These are phyloP conservation scores for Petunia hybrid DNA, from an alignment of 305 asterid species.

Conservation along the genomic window DNA sequence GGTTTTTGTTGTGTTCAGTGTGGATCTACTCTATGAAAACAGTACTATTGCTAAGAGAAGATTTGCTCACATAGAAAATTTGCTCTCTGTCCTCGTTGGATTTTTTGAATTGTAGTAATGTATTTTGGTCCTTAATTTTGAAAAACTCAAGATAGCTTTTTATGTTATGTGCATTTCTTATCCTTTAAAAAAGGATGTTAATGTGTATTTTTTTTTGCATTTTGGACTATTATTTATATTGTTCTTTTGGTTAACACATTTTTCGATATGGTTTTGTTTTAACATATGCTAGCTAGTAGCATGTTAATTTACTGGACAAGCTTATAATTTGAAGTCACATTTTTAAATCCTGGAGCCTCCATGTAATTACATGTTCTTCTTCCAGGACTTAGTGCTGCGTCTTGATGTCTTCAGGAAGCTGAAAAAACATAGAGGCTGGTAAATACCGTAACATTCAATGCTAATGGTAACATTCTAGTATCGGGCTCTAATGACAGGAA, in stretches of 20 bases:
- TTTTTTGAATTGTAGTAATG: background rate
- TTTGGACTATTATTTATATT: background rate
- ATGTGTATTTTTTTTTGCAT: background rate
- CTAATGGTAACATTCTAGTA: slow-evolving; percentile 64
- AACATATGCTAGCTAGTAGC: no score
- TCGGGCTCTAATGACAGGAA: slow-evolving; percentile 79
- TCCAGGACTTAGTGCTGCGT: slow-evolving; percentile 79
- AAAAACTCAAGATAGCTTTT: background rate
- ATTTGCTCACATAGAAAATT: background rate
- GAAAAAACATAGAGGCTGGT: slow-evolving; percentile 79
- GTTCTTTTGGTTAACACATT: background rate
- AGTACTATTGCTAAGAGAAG: background rate
- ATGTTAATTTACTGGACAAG: background rate
- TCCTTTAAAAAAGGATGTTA: background rate
- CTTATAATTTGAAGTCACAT: background rate
- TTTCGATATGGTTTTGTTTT: background rate
- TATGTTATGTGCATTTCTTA: background rate
- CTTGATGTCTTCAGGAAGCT: slow-evolving; percentile 66
- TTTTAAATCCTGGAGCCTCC: background rate
- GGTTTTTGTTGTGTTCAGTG: background rate
- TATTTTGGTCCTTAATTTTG: background rate
- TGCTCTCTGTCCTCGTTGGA: background rate
- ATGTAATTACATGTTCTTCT: slow-evolving; percentile 5
- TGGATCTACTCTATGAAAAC: background rate
- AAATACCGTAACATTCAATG: slow-evolving; percentile 74